Evolutionary conservation across 805 yeast genomes (phyloP), one percentile per base, ranked within the genome.

Genomic region (Metschnikowia noctiluminum): DNA sequence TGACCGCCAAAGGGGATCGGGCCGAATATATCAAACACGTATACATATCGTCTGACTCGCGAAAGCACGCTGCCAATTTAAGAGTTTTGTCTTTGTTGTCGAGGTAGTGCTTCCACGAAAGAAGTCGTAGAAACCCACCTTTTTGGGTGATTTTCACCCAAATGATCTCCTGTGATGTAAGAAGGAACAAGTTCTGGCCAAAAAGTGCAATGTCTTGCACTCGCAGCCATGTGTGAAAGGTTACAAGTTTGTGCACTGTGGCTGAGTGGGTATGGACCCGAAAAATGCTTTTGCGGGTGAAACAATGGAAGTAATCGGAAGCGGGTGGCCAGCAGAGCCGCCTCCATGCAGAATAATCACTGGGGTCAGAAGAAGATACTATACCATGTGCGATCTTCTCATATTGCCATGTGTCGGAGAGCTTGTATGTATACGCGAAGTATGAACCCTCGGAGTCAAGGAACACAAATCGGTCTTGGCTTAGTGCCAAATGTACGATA

Each of bases 101-200:
- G 21, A 86, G 63, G 51, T 68, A 78, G 63, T 89, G 96, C 51
- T 83, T 85, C 91, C 95, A 87, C 0, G 91, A 78, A 1, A 89
- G 58, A 2, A 79, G 50, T 49, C 86, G 72, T 30, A 65, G 65
- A n/a, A 80, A 59, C 3, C 65, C 63, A 12, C 40, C 36, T 8
- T 53, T 59, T 6, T 38, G 43, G 1, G 50, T 11, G 66, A 64
- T 14, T 61, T 64, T 69, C 15, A 84, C 56, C 74, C 90, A 68
- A 0, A 81, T 75, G 7, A 90, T 44, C 56, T 87, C 91, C 48
- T 76, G 79, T 0, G 89, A 76, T 0, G 96, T 87, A 28, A 89
- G 65, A 6, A 87, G 57, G 37, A 85, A 74, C 3, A 76, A 66
- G 50, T 73, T 69, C 2, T 66, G 55, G 9, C 49, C 46, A 8